Evolutionary conservation across 1,139 yeast species (phyloP).

Genomic region (Magnusiomyces suaveolens): DNA sequence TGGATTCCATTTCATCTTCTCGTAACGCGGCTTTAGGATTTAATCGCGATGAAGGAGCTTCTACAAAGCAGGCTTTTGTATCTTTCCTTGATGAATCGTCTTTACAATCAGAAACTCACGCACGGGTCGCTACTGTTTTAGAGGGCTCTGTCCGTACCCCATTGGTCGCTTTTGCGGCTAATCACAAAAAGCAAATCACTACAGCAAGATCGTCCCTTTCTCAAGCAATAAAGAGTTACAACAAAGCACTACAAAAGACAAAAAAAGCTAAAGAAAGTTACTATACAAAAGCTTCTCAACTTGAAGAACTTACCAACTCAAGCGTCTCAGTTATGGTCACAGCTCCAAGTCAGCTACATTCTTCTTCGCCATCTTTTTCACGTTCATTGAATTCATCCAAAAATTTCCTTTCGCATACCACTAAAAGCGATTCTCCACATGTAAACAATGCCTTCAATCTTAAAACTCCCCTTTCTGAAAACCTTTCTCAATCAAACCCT

Average conservation of each 20-base stretch:
- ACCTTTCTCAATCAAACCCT: background rate
- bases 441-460: background rate
- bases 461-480: background rate
- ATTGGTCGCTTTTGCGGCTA: constrained; percentile 60
- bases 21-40: constrained; percentile 27
- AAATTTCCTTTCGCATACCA: background rate
- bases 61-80: constrained; percentile 46
- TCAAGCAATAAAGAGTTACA: constrained; percentile 43
- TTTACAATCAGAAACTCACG: constrained; percentile 56
- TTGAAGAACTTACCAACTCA: constrained; percentile 42
- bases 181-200: constrained; percentile 55
- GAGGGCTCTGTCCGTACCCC: constrained; percentile 55
- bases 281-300: constrained; percentile 60
- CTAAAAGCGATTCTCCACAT: background rate
- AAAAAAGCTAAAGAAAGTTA: constrained; percentile 54
- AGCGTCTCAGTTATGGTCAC: constrained; percentile 13
- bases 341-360: constrained; percentile 4
- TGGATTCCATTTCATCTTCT: constrained; percentile 2
- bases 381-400: constrained; percentile 4
- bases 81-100: constrained; percentile 44
- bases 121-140: constrained; percentile 52
- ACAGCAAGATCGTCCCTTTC: constrained; percentile 46
- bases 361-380: background rate
- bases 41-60: constrained; percentile 34
- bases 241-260: constrained; percentile 37